Percentiles rank a stretch among this genome's conserved stretches.
phyloP scores from a whole-genome alignment of 768 basidiomycete genomes.

The Calocybe gangraenosa region DNA sequence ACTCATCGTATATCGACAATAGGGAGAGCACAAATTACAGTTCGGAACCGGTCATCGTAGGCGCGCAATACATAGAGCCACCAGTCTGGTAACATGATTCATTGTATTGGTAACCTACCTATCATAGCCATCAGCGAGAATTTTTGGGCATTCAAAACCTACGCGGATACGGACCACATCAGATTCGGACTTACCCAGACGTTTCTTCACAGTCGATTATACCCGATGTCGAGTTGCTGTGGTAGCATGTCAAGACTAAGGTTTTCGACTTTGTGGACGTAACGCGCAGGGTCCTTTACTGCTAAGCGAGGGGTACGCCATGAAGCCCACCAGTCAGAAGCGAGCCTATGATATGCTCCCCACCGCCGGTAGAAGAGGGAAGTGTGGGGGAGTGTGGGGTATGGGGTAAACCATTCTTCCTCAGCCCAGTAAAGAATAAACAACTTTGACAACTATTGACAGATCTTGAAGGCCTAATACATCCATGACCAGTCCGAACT shows the following conservation, averaged over 20 bases:
- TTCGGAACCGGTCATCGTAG: too few relatives aligned
- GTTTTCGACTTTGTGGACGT: neutral
- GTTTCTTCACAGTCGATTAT: constrained; percentile 1
- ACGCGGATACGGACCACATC: constrained; percentile 8
- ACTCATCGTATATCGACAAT: too few relatives aligned
- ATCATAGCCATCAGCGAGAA: constrained; percentile 11
- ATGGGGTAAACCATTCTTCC: constrained; percentile 3
- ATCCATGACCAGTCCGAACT: neutral
- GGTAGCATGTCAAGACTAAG: neutral
- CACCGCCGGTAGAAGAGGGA: constrained; percentile 9
- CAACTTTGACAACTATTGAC: constrained; percentile 1
- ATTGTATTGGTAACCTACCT: constrained; percentile 1
- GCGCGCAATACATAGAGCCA: too few relatives aligned
- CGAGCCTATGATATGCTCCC: neutral
- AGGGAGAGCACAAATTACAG: too few relatives aligned
- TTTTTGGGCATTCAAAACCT: constrained; percentile 1
- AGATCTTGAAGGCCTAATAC: neutral
- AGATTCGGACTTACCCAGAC: constrained; percentile 3
- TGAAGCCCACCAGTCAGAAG: neutral
- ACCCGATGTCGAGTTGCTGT: neutral
- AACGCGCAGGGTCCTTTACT: neutral
- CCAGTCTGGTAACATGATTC: too few relatives aligned
- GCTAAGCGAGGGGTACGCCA: neutral
- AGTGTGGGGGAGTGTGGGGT: constrained; percentile 8
- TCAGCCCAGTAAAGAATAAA: neutral